These are phyloP conservation scores for Phytophthora cryptogea DNA, from an alignment of 352 stramenopile genomes.

Conservation along the genomic window DNA sequence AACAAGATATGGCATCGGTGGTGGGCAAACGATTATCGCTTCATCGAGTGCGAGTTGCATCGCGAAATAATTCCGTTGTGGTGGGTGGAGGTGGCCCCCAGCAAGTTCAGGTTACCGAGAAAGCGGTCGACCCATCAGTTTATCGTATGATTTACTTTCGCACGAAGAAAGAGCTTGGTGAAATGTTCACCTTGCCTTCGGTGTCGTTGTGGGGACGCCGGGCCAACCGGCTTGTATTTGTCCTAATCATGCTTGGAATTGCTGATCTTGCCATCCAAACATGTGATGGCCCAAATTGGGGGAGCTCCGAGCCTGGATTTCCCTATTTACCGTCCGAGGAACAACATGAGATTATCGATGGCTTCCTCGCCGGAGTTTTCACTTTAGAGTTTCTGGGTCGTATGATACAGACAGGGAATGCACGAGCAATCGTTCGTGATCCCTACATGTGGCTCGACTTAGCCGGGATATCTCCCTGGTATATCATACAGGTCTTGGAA, in stretches of 20 bases:
- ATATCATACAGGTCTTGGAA: constrained; percentile 40
- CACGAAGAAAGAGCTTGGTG: constrained; percentile 42
- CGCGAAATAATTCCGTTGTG: constrained; percentile 13
- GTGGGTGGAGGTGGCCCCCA: neutral
- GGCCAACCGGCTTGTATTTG: constrained; percentile 50
- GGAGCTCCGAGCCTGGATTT: constrained; percentile 59
- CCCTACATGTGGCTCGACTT: constrained; percentile 60
- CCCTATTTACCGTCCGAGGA: constrained; percentile 48
- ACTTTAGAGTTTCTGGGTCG: constrained; percentile 57
- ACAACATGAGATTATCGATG: constrained; percentile 43
- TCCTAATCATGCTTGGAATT: constrained; percentile 60
- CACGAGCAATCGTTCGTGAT: constrained; percentile 37
- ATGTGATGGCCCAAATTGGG: constrained; percentile 61
- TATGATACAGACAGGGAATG: constrained; percentile 30
- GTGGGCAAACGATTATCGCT: constrained; percentile 26
- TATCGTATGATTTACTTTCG: constrained; percentile 46
- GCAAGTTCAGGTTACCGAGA: neutral
- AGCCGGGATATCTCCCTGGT: constrained; percentile 60
- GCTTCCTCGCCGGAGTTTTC: constrained; percentile 54
- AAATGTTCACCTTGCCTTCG: constrained; percentile 46
- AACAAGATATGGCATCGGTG: constrained; percentile 3
- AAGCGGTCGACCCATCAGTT: constrained; percentile 22
- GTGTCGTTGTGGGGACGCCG: constrained; percentile 43
- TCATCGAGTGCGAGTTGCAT: constrained; percentile 21
- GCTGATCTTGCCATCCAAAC: constrained; percentile 57